Conservation (phyloP, 306 rosid species). For the Lathyrus aphaca region DNA sequence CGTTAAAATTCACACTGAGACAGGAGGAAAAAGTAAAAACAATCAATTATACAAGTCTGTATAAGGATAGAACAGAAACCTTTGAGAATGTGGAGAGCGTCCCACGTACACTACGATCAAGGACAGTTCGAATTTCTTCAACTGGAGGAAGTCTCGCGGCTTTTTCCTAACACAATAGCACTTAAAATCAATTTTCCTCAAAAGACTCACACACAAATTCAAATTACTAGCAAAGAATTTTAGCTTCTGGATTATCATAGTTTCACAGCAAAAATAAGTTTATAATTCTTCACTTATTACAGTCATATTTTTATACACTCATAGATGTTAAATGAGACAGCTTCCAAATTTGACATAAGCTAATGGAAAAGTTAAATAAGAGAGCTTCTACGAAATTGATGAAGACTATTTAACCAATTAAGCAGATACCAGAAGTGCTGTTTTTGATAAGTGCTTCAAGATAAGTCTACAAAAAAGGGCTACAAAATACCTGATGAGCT, state of each 20-base stretch:
- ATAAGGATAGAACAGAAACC: constrained; percentile 51
- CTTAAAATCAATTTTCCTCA: constrained; percentile 16
- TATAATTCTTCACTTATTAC: neutral
- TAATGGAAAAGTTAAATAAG: neutral
- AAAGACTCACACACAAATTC: neutral
- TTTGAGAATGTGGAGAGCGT: constrained; percentile 81
- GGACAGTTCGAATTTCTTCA: constrained; percentile 77
- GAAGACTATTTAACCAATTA: neutral
- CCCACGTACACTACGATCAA: constrained; percentile 75
- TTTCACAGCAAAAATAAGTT: neutral
- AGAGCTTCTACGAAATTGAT: neutral
- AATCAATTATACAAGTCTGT: neutral
- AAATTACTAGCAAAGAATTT: neutral
- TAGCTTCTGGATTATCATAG: neutral
- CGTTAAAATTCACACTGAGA: constrained; percentile 6
- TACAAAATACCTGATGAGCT: constrained; percentile 71
- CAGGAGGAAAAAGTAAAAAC: neutral
- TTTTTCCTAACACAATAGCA: constrained; percentile 63
- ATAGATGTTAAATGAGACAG: neutral
- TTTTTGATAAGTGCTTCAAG: neutral
- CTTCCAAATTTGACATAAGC: neutral
- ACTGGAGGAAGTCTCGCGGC: constrained; percentile 77
- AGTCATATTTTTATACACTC: neutral
- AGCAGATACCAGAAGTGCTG: neutral
- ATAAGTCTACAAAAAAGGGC: neutral